Conservation (phyloP, 2,329 filamentous ascomycete genomes). For the Xylariales sp. region DNA sequence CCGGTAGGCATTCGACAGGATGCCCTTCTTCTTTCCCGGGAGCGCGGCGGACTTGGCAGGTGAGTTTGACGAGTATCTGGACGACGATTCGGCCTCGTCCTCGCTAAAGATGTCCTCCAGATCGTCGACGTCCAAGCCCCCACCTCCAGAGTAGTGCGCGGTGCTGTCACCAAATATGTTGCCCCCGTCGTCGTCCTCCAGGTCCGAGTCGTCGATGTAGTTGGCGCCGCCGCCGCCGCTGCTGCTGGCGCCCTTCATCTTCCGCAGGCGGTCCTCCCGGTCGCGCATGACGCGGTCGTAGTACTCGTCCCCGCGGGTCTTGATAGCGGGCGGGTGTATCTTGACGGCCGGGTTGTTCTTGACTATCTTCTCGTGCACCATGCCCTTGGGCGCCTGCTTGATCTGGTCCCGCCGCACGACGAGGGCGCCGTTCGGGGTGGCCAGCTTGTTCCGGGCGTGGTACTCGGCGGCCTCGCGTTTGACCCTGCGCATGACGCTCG, state of each 20-base stretch:
- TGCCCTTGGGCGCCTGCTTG: conserved; percentile 43
- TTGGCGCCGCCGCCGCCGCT: conserved; percentile 22
- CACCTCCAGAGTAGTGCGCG: too few species aligned
- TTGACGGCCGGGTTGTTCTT: conserved; percentile 26
- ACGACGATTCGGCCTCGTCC: conserved; percentile 7
- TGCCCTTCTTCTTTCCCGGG: conserved; percentile 4
- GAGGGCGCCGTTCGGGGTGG: conserved; percentile 31
- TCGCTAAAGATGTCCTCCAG: conserved; percentile 17
- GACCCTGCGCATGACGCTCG: conserved; percentile 52
- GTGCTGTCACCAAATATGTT: conserved; percentile 4
- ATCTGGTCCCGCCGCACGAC: conserved; percentile 34
- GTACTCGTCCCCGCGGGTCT: conserved; percentile 8
- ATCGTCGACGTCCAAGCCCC: conserved; percentile 16
- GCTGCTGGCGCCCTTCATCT: conserved; percentile 22
- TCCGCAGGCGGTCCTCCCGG: conserved; percentile 30
- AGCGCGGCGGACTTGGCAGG: conserved; percentile 3
- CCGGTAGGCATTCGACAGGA: conserved; percentile 1
- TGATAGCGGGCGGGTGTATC: conserved; percentile 13
- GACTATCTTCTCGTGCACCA: conserved; percentile 49
- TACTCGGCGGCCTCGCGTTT: conserved; percentile 53
- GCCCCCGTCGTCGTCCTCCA: conserved; percentile 16
- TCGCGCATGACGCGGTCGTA: conserved; percentile 24
- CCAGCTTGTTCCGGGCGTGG: conserved; percentile 40
- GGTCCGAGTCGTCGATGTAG: conserved; percentile 36
- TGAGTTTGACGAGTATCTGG: conserved; percentile 1